Base-by-base conservation (phyloP, 495 filamentous ascomycete genomes). In the Daldinia bambusicola region DNA sequence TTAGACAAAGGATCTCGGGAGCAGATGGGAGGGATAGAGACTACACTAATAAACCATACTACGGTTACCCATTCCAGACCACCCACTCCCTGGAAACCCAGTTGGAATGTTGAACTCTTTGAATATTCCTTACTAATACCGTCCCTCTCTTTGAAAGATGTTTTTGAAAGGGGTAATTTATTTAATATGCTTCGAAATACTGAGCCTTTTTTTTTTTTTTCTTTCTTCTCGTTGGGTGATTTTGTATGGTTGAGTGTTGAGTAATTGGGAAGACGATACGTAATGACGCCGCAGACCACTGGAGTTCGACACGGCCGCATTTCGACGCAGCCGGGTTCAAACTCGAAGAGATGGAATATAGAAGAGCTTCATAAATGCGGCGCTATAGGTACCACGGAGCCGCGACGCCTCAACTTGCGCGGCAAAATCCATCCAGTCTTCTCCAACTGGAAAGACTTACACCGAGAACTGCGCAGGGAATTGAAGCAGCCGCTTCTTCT, bases 341-440 rank as follows among this genome's bases (percentile, higher is more conserved):
- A 9, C 1, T 37, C 67, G 31, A 81, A 78, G 65, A 71, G 50
- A 16, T 81, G 79, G 79, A 57, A 76, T 62, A 67, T 2, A 50
- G 68, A 69, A 0, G 78, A 81, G 37, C 53, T 80, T 16, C 40
- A 65, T 9, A 67, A 67, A 63, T 79, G 75, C 38, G 74, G 78
- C 13, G 79, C 78, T 16, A 75, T 71, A 56, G 76, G 79, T 79
- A 57, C 55, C n/a, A 60, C 48, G 14, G 43, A 74, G 34, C 57
- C 30, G 13, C 70, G 61, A 41, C 13, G 32, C 0, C 51, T 73
- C 36, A 55, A 65, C 26, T 67, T 80, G n/a, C 40, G 70, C 20
- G 77, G 78, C 14, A 66, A 72, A 10, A 63, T 78, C 50, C 77
- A 80, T 51, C 78, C 78, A 0, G 22, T 79, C 31, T 79, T 81